These are phyloP conservation scores for Saccharomyces hybrid DNA, from an alignment of 1,139 yeast species.

Conservation along the genomic window DNA sequence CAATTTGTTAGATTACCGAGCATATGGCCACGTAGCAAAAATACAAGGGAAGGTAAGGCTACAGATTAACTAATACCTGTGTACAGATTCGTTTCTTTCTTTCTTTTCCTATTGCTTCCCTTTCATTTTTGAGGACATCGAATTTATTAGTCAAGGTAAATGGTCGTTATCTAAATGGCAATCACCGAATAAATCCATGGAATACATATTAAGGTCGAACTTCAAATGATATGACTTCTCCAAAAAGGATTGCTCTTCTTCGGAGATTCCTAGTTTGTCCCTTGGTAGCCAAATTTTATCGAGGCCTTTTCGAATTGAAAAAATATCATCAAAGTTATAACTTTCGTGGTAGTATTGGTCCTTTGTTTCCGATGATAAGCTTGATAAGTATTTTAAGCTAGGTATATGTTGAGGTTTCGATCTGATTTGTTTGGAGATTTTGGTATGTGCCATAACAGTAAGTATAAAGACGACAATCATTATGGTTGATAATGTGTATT, in stretches of 20 bases:
- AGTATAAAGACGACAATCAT: constrained; percentile 40
- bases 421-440: constrained; percentile 30
- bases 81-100: background rate
- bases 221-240: constrained; percentile 24
- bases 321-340: background rate
- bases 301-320: background rate
- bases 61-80: background rate
- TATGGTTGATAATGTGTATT: constrained; percentile 32
- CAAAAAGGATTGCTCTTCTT: constrained; percentile 23
- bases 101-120: background rate
- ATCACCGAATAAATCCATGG: constrained; percentile 1
- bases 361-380: background rate
- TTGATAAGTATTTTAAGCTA: constrained; percentile 4
- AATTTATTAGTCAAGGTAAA: background rate
- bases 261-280: constrained; percentile 31
- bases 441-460: constrained; percentile 37
- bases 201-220: constrained; percentile 24
- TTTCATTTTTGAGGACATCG: background rate
- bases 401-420: constrained; percentile 5
- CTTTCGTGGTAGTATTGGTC: background rate
- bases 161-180: background rate
- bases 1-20: constrained; percentile 79
- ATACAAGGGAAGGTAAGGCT: constrained; percentile 43
- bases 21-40: constrained; percentile 81
- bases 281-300: constrained; percentile 35